Percentiles rank a stretch among this genome's conserved stretches.
phyloP scores from a whole-genome alignment of 208 protist species.

The Giardia duodenalis region DNA sequence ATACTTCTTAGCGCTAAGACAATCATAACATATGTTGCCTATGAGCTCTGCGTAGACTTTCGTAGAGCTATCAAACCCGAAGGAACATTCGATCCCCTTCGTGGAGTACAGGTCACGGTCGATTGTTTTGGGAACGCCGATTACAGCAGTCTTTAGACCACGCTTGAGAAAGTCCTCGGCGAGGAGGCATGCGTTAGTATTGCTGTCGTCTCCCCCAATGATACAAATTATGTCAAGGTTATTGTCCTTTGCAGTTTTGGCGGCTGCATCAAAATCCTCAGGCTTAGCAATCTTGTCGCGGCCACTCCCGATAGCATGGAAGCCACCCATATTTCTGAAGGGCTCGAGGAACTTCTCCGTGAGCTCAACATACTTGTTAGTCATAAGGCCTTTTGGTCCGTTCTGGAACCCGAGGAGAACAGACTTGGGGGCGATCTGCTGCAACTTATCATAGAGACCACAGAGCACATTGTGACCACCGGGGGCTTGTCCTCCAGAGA shows the following conservation, averaged over 20 bases:
- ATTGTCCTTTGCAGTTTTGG: slow-evolving; percentile 31
- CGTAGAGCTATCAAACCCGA: slow-evolving; percentile 45
- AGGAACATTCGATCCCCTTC: slow-evolving; percentile 47
- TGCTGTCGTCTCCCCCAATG: slow-evolving; percentile 55
- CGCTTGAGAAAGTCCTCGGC: slow-evolving; percentile 47
- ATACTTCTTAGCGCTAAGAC: slow-evolving; percentile 48
- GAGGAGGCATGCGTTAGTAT: slow-evolving; percentile 52
- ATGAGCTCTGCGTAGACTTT: slow-evolving; percentile 50
- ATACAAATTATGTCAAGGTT: slow-evolving; percentile 48
- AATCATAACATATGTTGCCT: slow-evolving; percentile 50
- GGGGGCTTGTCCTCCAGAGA: slow-evolving; percentile 47
- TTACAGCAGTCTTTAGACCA: slow-evolving; percentile 35
- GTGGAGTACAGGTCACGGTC: slow-evolving; percentile 52
- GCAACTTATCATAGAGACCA: slow-evolving; percentile 45
- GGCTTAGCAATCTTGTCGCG: slow-evolving; percentile 51
- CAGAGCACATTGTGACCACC: slow-evolving; percentile 48
- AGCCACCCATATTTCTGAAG: slow-evolving; percentile 52
- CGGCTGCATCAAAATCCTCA: slow-evolving; percentile 42
- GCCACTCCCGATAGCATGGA: slow-evolving; percentile 50
- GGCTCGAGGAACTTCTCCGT: slow-evolving; percentile 34
- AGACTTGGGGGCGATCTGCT: slow-evolving; percentile 29
- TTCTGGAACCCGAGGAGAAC: slow-evolving; percentile 34
- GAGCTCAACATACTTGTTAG: slow-evolving; percentile 34
- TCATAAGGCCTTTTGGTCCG: slow-evolving; percentile 37
- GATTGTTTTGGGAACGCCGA: slow-evolving; percentile 58